Percentiles rank a stretch among this genome's conserved stretches.
Conservation (phyloP, 345 rosid genomes). For the Lumnitzera littorea region DNA sequence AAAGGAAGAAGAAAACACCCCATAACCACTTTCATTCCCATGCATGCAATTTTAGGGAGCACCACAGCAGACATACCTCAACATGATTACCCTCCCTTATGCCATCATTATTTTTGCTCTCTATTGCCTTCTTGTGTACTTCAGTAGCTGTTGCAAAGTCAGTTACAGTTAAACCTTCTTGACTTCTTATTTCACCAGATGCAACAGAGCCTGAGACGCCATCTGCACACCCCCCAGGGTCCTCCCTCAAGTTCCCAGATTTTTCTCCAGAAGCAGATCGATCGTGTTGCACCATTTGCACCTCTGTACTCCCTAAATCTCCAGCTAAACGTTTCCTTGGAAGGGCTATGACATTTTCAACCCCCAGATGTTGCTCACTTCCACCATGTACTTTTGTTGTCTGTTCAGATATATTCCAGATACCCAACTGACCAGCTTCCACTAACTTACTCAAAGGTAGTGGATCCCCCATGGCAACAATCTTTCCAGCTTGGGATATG, state of each 20-base stretch:
- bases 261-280: too few relatives aligned
- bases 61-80: too few relatives aligned
- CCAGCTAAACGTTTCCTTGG: constrained; percentile 2
- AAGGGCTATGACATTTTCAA: constrained; percentile 6
- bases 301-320: constrained; percentile 26
- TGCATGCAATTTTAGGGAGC: too few relatives aligned
- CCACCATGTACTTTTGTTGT: constrained; percentile 19
- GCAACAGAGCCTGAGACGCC: constrained; percentile 29
- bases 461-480: constrained; percentile 82
- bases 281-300: constrained; percentile 11
- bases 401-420: constrained; percentile 46
- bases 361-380: constrained; percentile 15
- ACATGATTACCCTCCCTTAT: too few relatives aligned
- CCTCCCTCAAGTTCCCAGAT: too few relatives aligned
- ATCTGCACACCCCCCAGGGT: neutral
- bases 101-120: too few relatives aligned
- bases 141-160: constrained; percentile 24
- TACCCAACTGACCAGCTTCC: constrained; percentile 64
- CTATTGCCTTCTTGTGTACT: neutral
- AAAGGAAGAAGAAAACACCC: too few relatives aligned
- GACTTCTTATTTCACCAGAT: constrained; percentile 36
- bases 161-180: constrained; percentile 30
- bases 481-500: constrained; percentile 87
- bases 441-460: constrained; percentile 50
- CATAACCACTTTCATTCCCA: too few relatives aligned